Percentiles rank a stretch among this genome's conserved stretches.
These are phyloP conservation scores for Talaromyces nanjingensis DNA, from an alignment of 495 filamentous ascomycete species.

Conservation along the genomic window DNA sequence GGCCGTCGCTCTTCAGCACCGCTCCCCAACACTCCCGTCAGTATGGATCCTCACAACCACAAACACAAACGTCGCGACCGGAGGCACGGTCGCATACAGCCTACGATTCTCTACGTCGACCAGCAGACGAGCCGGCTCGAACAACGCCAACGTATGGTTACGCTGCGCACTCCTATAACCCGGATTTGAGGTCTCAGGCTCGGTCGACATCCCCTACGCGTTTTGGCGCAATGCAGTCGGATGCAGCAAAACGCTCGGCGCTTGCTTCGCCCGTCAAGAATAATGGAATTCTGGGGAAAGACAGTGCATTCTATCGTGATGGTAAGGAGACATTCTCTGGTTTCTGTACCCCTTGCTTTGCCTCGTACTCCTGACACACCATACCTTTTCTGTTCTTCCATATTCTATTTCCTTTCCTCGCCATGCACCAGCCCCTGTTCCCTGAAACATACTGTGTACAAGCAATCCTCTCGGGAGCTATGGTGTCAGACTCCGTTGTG, in stretches of 20 bases:
- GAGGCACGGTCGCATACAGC: constrained; percentile 11
- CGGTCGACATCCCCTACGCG: constrained; percentile 17
- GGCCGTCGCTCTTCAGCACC: constrained; percentile 19
- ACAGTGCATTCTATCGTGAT: constrained; percentile 20
- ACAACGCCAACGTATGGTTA: constrained; percentile 20
- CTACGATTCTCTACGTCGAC: constrained; percentile 19
- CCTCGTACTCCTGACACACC: background rate
- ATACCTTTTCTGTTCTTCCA: background rate
- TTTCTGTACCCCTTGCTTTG: background rate
- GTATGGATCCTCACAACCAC: constrained; percentile 9
- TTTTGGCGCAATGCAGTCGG: constrained; percentile 15
- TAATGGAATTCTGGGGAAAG: constrained; percentile 17
- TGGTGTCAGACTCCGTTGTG: background rate
- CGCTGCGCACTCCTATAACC: constrained; percentile 12
- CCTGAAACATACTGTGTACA: background rate
- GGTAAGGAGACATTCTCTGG: constrained; percentile 16
- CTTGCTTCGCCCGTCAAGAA: constrained; percentile 17
- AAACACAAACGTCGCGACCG: constrained; percentile 4
- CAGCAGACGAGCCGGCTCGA: constrained; percentile 23
- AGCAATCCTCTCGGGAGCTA: background rate
- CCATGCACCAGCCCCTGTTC: background rate
- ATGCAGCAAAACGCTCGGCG: constrained; percentile 15
- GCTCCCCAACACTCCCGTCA: constrained; percentile 19
- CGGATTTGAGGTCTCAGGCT: constrained; percentile 5
- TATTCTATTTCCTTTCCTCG: background rate